Percentiles rank a stretch among this genome's conserved stretches.
phyloP scores from a whole-genome alignment of 306 rosid genomes.

The Inga laurina region DNA sequence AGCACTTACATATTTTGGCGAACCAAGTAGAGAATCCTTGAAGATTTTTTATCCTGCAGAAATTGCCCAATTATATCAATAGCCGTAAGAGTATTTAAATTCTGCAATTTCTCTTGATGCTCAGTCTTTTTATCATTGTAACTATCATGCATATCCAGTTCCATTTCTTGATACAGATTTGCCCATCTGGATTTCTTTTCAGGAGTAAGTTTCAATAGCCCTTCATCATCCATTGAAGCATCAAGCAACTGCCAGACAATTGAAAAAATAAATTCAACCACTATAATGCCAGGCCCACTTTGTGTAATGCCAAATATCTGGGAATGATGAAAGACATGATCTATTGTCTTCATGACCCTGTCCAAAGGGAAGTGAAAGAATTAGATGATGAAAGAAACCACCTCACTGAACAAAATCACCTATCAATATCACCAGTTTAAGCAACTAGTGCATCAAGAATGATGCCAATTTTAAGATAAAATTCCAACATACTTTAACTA shows the following conservation, averaged over 20 bases:
- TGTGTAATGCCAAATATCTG: conserved; percentile 59
- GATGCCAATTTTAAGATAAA: not conserved
- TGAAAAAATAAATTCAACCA: conserved; percentile 84
- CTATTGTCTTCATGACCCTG: conserved; percentile 88
- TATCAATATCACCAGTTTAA: conserved; percentile 15
- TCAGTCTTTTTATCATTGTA: conserved; percentile 59
- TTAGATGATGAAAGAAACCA: conserved; percentile 29
- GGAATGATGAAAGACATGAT: conserved; percentile 75
- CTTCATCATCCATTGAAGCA: conserved; percentile 87
- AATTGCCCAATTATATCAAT: conserved; percentile 81
- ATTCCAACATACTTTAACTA: not conserved
- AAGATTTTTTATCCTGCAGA: conserved; percentile 65
- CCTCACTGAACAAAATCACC: conserved; percentile 15
- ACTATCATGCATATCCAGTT: conserved; percentile 55
- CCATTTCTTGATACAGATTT: conserved; percentile 69
- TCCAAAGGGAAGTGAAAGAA: conserved; percentile 36
- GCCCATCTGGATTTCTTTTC: conserved; percentile 80
- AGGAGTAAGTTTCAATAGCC: conserved; percentile 62
- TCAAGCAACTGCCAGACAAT: conserved; percentile 89
- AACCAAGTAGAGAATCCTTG: conserved; percentile 79
- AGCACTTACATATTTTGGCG: conserved; percentile 69
- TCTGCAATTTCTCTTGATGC: conserved; percentile 57
- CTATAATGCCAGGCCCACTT: conserved; percentile 79
- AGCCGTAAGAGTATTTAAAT: conserved; percentile 64
- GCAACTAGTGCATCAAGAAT: not conserved